Evolutionary conservation across 345 rosid species (phyloP).

Genomic region (Dipteronia sinensis): DNA sequence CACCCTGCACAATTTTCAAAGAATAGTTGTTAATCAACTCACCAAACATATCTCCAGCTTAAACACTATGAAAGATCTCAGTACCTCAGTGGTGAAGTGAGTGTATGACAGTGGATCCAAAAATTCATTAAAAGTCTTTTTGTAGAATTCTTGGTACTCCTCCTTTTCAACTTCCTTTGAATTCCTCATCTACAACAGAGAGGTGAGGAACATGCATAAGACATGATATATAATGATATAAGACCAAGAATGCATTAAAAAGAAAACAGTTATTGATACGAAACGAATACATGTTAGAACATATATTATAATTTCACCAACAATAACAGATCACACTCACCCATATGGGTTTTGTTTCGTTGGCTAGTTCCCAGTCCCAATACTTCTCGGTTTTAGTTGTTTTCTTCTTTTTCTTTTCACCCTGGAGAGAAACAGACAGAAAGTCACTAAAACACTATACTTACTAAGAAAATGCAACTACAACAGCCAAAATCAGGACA

Average conservation of each 20-base stretch:
- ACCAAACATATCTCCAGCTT: neutral
- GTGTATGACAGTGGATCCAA: slow-evolving; percentile 85
- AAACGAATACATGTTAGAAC: neutral
- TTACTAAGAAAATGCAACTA: neutral
- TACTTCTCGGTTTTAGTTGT: slow-evolving; percentile 92
- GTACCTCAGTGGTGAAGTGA: slow-evolving; percentile 94
- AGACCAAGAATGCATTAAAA: neutral
- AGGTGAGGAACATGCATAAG: slow-evolving; percentile 16
- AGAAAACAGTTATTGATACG: neutral
- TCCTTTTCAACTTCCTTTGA: slow-evolving; percentile 80
- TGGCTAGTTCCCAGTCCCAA: slow-evolving; percentile 98
- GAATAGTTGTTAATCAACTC: slow-evolving; percentile 16
- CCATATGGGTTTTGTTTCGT: slow-evolving; percentile 97
- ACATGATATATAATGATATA: neutral
- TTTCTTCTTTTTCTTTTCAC: slow-evolving; percentile 77
- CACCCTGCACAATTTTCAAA: slow-evolving; percentile 60
- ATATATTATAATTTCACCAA: neutral
- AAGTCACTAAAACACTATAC: slow-evolving; percentile 16
- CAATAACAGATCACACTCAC: slow-evolving; percentile 41
- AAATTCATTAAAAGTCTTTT: slow-evolving; percentile 89
- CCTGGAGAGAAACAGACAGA: slow-evolving; percentile 42
- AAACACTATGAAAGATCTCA: neutral
- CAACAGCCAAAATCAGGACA: slow-evolving; percentile 3
- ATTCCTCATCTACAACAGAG: slow-evolving; percentile 67
- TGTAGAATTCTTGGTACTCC: slow-evolving; percentile 89